A percentile compares a stretch with the other conserved stretches of the same genome.
phyloP scores from a whole-genome alignment of 192 early-diverging fungal genomes.

The Dispira parvispora region DNA sequence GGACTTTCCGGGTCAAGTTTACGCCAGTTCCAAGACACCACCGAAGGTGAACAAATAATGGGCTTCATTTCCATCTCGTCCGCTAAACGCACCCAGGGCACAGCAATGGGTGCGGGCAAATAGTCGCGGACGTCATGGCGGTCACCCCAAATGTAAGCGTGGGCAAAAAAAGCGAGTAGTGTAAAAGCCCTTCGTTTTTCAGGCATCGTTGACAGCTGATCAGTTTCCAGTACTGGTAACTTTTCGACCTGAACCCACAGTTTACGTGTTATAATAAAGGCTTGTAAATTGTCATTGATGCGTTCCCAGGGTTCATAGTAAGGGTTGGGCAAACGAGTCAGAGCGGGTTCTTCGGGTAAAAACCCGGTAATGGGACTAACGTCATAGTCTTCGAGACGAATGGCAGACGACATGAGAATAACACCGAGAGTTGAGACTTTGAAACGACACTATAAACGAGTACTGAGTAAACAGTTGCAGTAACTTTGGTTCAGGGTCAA shows the following conservation, averaged over 20 bases:
- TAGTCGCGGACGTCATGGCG: constrained; percentile 28
- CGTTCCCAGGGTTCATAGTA: constrained; percentile 83
- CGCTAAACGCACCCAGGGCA: constrained; percentile 67
- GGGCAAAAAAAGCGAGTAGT: constrained; percentile 73
- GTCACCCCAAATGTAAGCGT: constrained; percentile 85
- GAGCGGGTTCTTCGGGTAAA: constrained; percentile 59
- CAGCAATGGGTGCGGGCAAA: constrained; percentile 58
- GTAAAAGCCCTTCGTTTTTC: constrained; percentile 80
- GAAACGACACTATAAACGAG: no score
- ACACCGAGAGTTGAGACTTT: no score
- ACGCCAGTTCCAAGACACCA: constrained; percentile 84
- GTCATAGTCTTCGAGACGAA: constrained; percentile 56
- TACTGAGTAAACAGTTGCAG: no score
- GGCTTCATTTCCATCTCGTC: constrained; percentile 67
- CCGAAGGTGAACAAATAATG: constrained; percentile 70
- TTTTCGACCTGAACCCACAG: constrained; percentile 46
- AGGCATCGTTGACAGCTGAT: constrained; percentile 33
- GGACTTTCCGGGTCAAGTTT: constrained; percentile 67
- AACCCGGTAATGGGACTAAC: constrained; percentile 74
- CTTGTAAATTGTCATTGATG: constrained; percentile 59
- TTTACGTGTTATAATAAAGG: constrained; percentile 49
- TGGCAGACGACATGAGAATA: not conserved
- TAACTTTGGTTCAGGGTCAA: no score
- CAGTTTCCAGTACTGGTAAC: constrained; percentile 58
- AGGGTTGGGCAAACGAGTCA: constrained; percentile 48